Evolutionary conservation across 164 flowering plant genomes (phyloP).

Genomic region (Magnolia officinalis): DNA sequence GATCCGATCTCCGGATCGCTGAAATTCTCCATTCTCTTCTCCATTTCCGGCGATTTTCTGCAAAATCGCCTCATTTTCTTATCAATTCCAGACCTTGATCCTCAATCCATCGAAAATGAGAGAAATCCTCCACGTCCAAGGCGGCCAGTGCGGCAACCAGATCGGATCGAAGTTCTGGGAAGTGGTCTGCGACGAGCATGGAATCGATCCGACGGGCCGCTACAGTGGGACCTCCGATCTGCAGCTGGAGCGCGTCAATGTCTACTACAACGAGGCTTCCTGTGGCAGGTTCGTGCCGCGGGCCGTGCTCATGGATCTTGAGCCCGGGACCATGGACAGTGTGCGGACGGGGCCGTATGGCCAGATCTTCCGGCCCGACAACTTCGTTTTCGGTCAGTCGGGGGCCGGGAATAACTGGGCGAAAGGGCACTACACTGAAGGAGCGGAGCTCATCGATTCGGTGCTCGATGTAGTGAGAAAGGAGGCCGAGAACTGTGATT

Average conservation of each 20-base stretch:
- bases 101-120: conserved; percentile 28
- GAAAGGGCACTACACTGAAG: conserved; percentile 22
- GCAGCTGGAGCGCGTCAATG: conserved; percentile 47
- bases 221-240: conserved; percentile 42
- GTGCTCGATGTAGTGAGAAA: conserved; percentile 63
- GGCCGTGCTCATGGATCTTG: conserved; percentile 62
- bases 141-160: conserved; percentile 64
- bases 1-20: background rate
- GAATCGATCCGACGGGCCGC: conserved; percentile 44
- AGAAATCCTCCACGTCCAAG: conserved; percentile 56
- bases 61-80: background rate
- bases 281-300: conserved; percentile 50
- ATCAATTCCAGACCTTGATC: background rate
- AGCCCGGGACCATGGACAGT: conserved; percentile 58
- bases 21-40: background rate
- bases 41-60: background rate
- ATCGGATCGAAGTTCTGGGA: conserved; percentile 61
- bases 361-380: conserved; percentile 22
- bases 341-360: conserved; percentile 52
- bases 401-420: conserved; percentile 25
- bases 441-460: conserved; percentile 24
- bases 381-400: conserved; percentile 20
- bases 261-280: conserved; percentile 53
- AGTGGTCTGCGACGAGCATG: conserved; percentile 45
- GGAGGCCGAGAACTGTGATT: conserved; percentile 39